phyloP scores from a whole-genome alignment of 805 yeast species.

The Yarrowia sp. region DNA sequence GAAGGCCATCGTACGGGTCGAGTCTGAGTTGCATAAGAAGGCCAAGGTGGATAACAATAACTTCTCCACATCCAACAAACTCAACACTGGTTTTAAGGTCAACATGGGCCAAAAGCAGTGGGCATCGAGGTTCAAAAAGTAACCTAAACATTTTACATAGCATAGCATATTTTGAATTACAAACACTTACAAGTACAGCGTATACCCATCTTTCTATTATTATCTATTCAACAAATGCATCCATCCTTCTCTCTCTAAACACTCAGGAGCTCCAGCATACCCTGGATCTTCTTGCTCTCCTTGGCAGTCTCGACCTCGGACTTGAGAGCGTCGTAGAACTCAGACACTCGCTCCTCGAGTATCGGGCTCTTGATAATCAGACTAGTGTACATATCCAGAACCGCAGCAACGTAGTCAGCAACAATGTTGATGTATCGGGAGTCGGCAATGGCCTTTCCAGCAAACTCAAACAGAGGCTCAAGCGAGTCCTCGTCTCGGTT shows the following conservation, averaged over 20 bases:
- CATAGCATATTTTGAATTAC: not conserved
- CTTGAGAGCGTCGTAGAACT: slow-evolving; percentile 55
- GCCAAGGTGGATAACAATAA: slow-evolving; percentile 17
- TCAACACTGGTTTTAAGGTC: slow-evolving; percentile 23
- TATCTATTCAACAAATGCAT: slow-evolving; percentile 15
- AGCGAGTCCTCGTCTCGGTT: slow-evolving; percentile 83
- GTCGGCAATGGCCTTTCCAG: slow-evolving; percentile 70
- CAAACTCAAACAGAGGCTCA: slow-evolving; percentile 87
- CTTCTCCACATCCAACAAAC: not conserved
- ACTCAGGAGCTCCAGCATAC: slow-evolving; percentile 86
- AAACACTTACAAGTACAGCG: not conserved
- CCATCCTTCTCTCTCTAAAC: slow-evolving; percentile 1
- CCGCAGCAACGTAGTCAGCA: slow-evolving; percentile 65
- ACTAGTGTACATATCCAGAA: slow-evolving; percentile 73
- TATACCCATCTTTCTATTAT: not conserved
- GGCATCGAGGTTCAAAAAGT: slow-evolving; percentile 11
- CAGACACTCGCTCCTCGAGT: slow-evolving; percentile 66
- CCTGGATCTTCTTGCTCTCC: slow-evolving; percentile 86
- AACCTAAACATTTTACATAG: not conserved
- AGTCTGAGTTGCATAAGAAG: not conserved
- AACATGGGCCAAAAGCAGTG: slow-evolving; percentile 11
- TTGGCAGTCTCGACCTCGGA: slow-evolving; percentile 72
- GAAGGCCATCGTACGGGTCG: slow-evolving; percentile 4
- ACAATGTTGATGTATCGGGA: slow-evolving; percentile 63
- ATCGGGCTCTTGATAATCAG: slow-evolving; percentile 71